phyloP scores from a whole-genome alignment of 2,329 filamentous ascomycete species.

The Talaromyces rugulosus region DNA sequence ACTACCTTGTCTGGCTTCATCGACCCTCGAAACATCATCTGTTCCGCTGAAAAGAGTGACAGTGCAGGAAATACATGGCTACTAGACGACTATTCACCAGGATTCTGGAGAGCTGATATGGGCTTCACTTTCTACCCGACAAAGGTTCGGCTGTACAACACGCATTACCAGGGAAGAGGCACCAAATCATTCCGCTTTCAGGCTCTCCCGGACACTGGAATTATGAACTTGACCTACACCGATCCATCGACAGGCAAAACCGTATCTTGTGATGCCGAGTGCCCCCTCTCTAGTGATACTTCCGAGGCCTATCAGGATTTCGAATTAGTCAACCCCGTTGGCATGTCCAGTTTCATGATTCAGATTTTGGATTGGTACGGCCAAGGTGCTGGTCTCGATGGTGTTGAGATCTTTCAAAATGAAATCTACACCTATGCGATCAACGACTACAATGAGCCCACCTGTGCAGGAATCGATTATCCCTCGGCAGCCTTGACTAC shows the following conservation, averaged over 20 bases:
- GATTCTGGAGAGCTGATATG: conserved; percentile 80
- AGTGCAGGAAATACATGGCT: conserved; percentile 79
- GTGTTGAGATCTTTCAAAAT: conserved; percentile 82
- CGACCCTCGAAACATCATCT: conserved; percentile 77
- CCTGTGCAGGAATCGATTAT: conserved; percentile 63
- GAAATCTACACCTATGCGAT: conserved; percentile 80
- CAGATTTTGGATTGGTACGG: conserved; percentile 89
- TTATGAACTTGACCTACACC: conserved; percentile 92
- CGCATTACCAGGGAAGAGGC: conserved; percentile 74
- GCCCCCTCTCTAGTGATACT: conserved; percentile 72
- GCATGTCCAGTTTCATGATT: conserved; percentile 81
- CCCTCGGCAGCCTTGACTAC: conserved; percentile 64
- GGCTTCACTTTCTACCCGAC: conserved; percentile 81
- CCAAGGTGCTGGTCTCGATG: conserved; percentile 74
- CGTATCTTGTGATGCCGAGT: conserved; percentile 71
- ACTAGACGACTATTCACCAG: conserved; percentile 67
- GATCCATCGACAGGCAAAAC: conserved; percentile 68
- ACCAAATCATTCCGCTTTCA: conserved; percentile 86
- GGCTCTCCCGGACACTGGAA: conserved; percentile 79
- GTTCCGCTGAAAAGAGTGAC: conserved; percentile 64
- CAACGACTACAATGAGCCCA: conserved; percentile 81
- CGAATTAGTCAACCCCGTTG: conserved; percentile 78
- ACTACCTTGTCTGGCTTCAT: conserved; percentile 64
- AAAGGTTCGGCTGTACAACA: conserved; percentile 84
- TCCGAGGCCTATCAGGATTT: conserved; percentile 77